phyloP scores from a whole-genome alignment of 345 rosid species.

The Isatis tinctoria region DNA sequence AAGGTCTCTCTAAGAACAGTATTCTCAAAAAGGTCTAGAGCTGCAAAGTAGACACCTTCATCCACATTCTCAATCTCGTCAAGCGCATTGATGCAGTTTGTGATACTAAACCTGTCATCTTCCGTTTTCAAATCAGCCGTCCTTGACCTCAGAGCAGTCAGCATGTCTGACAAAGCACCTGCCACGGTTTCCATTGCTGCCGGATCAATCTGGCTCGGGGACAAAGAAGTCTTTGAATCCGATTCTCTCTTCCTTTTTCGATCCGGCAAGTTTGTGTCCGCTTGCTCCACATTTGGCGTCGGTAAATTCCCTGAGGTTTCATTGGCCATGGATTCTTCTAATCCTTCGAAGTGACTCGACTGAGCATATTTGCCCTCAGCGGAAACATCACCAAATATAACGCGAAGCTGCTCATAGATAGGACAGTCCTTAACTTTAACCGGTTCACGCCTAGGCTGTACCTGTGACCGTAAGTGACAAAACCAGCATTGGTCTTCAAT shows the following conservation, averaged over 20 bases:
- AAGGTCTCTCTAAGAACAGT: constrained; percentile 55
- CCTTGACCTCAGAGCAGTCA: constrained; percentile 45
- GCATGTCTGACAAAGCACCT: constrained; percentile 59
- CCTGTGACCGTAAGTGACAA: constrained; percentile 34
- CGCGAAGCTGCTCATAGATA: constrained; percentile 70
- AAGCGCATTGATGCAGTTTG: constrained; percentile 59
- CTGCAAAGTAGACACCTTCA: constrained; percentile 53
- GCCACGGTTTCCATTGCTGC: constrained; percentile 47
- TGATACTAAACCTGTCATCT: constrained; percentile 46
- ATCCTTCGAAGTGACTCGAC: constrained; percentile 79
- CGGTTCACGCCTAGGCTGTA: constrained; percentile 51
- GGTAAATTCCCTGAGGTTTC: constrained; percentile 19
- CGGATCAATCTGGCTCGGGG: constrained; percentile 34
- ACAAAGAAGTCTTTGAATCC: constrained; percentile 29
- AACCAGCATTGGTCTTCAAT: neutral
- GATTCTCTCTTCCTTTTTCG: constrained; percentile 43
- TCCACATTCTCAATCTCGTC: constrained; percentile 59
- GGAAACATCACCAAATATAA: constrained; percentile 60
- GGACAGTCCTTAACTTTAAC: constrained; percentile 61
- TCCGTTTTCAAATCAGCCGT: constrained; percentile 1
- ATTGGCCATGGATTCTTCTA: constrained; percentile 48
- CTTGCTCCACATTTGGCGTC: neutral
- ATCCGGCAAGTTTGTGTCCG: neutral
- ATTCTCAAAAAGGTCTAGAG: constrained; percentile 71
- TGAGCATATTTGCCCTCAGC: constrained; percentile 78